Base-by-base conservation (phyloP, 2,329 filamentous ascomycete genomes). In the Diaporthe nobilis region DNA sequence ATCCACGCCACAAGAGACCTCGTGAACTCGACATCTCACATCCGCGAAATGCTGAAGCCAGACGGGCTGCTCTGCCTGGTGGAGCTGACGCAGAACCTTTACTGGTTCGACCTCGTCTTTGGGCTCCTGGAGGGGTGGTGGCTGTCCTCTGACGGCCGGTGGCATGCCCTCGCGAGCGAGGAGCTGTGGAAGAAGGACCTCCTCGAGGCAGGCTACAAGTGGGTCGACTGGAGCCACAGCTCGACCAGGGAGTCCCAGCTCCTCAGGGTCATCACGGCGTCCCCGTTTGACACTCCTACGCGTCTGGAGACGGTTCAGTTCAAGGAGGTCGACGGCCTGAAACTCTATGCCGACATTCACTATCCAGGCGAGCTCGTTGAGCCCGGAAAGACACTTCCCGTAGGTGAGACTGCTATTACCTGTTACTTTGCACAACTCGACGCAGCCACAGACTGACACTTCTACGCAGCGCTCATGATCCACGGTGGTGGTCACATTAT, bases 401-500 rank as follows among this genome's bases (percentile, higher is more conserved):
- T 77, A 73, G 76, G 76, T 77, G 61, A 75, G 72, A 22, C 15
- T 25, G 42, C 37, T n/a, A 55, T 28, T 42, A 28, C 13, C 25
- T 37, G 1, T n/a, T 37, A 4, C 12, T 67, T 34, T n/a, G 5
- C 44, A n/a, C 28, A 17, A 49, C 0, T 5, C 20, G 28, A 49
- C 20, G 44, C 28, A 34, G 12, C 61, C 44, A 47, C 9, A 22
- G 17, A 34, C 61, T 67, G 44, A 67, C 44, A 25, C 37, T 51
- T 34, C 20, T 10, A 31, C 74, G 68, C 73, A 85, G 85, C 84
- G 20, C 76, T 88, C 1, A 86, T 88, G 84, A 84, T 87, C 22
- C 86, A 88, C 72, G 86, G 86, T 4, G 87, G 86, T 25, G 83
- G 86, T 9, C 82, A 87, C 74, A 77, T 87, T 7, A 83, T 83